Percentiles rank a stretch among this genome's conserved stretches.
These are phyloP conservation scores for Xerophyta viscosa DNA, from an alignment of 106 monocot species.

Conservation along the genomic window DNA sequence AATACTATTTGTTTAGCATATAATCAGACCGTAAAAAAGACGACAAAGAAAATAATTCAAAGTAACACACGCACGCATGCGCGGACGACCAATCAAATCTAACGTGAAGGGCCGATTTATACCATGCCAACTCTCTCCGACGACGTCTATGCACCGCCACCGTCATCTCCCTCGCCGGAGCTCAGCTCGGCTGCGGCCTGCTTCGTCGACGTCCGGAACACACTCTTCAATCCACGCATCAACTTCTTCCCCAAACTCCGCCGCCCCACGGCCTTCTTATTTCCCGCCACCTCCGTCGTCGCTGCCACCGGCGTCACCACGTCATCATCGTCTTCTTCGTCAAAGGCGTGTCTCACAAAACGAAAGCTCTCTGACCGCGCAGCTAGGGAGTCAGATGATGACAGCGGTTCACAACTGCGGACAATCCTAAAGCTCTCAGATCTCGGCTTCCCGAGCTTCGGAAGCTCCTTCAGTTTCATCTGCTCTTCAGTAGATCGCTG, in stretches of 20 bases:
- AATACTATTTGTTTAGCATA: too few species aligned
- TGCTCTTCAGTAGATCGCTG: conserved; percentile 32
- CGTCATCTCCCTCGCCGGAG: too few species aligned
- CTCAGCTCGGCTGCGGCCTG: conserved; percentile 11
- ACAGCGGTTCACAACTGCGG: too few species aligned
- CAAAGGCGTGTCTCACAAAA: conserved; percentile 4
- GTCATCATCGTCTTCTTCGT: conserved; percentile 1
- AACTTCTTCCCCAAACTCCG: conserved; percentile 34
- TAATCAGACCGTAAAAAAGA: too few species aligned
- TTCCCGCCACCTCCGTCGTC: too few species aligned
- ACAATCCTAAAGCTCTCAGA: background rate
- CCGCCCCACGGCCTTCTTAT: conserved; percentile 3
- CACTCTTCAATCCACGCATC: conserved; percentile 47
- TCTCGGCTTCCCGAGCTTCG: background rate
- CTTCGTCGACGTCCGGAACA: conserved; percentile 23
- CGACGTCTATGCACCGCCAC: too few species aligned
- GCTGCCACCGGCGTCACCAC: background rate
- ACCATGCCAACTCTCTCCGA: too few species aligned
- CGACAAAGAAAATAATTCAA: too few species aligned
- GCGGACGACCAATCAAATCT: too few species aligned
- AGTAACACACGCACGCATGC: too few species aligned
- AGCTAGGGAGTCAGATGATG: background rate
- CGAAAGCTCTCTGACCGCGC: conserved; percentile 42
- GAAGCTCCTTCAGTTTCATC: conserved; percentile 7
- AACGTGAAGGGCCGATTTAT: too few species aligned